Conservation (phyloP, 805 yeast genomes). For the Teunomyces aglyptinius region DNA sequence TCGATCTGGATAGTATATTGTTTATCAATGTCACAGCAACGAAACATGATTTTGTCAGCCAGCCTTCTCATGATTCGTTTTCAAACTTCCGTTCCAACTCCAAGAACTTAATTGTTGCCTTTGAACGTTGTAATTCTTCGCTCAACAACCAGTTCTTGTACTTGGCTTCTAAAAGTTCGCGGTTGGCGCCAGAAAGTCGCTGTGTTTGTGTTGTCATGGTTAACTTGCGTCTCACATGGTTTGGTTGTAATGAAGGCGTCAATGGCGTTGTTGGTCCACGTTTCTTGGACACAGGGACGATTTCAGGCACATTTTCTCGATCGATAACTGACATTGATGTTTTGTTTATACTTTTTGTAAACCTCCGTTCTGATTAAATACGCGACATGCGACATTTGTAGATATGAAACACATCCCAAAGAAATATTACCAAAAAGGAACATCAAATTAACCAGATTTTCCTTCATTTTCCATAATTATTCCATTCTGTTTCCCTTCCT, state of each 20-base stretch:
- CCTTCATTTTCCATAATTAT: too few relatives aligned
- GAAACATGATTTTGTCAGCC: too few relatives aligned
- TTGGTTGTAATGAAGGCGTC: slow-evolving; percentile 24
- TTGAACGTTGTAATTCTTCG: slow-evolving; percentile 19
- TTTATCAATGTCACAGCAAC: too few relatives aligned
- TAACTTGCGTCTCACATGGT: slow-evolving; percentile 15
- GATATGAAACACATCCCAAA: too few relatives aligned
- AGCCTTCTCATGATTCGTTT: background rate
- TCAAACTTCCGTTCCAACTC: slow-evolving; percentile 29
- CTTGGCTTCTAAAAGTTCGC: slow-evolving; percentile 21
- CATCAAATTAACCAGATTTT: background rate
- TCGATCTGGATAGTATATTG: too few relatives aligned
- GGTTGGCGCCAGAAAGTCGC: slow-evolving; percentile 6
- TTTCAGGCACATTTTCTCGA: background rate
- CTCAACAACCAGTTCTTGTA: slow-evolving; percentile 33
- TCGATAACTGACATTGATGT: background rate
- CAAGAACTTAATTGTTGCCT: slow-evolving; percentile 27
- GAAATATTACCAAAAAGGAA: background rate
- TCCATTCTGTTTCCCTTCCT: too few relatives aligned
- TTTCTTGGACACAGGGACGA: background rate
- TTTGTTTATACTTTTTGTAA: background rate
- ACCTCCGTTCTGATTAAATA: background rate
- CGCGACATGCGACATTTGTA: too few relatives aligned
- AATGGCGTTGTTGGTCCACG: slow-evolving; percentile 36
- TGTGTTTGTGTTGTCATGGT: slow-evolving; percentile 2